Conservation (phyloP, 352 stramenopile genomes). For the Phytopythium litorale region DNA sequence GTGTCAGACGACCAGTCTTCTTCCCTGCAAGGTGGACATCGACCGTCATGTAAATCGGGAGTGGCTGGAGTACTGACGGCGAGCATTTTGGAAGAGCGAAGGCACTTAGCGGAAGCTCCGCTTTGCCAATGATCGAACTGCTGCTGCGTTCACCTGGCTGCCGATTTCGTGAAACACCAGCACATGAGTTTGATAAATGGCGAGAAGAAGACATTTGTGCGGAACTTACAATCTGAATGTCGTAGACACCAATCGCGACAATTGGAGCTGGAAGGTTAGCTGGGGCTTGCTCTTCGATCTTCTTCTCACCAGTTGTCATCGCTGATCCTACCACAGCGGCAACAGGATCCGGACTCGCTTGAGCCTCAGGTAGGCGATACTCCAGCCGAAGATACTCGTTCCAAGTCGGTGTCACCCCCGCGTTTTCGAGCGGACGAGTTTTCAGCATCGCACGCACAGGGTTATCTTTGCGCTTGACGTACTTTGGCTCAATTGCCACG, state of each 20-base stretch:
- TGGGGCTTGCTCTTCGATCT: background rate
- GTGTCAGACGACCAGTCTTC: slow-evolving; percentile 24
- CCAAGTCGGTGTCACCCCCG: slow-evolving; percentile 31
- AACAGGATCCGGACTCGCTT: background rate
- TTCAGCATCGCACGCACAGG: slow-evolving; percentile 44
- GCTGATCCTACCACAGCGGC: background rate
- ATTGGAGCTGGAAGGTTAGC: slow-evolving; percentile 26
- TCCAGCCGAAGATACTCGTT: slow-evolving; percentile 51
- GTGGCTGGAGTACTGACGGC: background rate
- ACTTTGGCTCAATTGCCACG: slow-evolving; percentile 40
- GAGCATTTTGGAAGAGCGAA: slow-evolving; percentile 20
- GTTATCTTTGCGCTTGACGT: slow-evolving; percentile 48
- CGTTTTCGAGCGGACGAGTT: slow-evolving; percentile 42
- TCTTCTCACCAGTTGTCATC: background rate
- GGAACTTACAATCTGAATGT: slow-evolving; percentile 50
- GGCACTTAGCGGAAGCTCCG: slow-evolving; percentile 34
- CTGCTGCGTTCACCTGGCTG: slow-evolving; percentile 41
- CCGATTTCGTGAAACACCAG: background rate
- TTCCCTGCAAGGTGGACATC: slow-evolving; percentile 25
- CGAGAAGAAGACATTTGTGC: background rate
- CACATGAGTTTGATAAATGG: background rate
- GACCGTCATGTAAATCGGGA: slow-evolving; percentile 23
- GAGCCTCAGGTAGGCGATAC: slow-evolving; percentile 14
- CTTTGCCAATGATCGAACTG: slow-evolving; percentile 31
- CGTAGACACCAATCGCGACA: slow-evolving; percentile 37